Evolutionary conservation across 2,329 filamentous ascomycete genomes (phyloP).

Genomic region (Chaetomium globosum): DNA sequence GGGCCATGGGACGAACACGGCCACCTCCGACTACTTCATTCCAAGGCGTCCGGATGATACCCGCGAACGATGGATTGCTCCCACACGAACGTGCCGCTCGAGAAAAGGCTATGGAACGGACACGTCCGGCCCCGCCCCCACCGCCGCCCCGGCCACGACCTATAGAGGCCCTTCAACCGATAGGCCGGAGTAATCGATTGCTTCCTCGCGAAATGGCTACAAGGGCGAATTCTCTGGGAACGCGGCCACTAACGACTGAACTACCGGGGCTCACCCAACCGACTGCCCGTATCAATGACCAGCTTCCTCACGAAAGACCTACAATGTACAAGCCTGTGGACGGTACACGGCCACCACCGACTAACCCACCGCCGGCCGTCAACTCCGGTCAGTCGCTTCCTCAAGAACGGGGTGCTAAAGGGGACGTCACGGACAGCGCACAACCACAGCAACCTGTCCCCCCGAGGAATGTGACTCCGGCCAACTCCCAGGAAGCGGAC

Average conservation of each 20-base stretch:
- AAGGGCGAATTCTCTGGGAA: not conserved
- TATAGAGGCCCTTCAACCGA: not conserved
- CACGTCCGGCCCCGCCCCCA: not conserved
- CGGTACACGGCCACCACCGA: not conserved
- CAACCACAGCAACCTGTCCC: not conserved
- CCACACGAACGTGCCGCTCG: conserved; percentile 28
- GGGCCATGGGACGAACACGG: not conserved
- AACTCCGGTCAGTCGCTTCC: conserved; percentile 22
- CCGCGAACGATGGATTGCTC: conserved; percentile 13
- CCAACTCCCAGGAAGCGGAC: not conserved
- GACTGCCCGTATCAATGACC: not conserved
- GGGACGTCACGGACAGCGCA: conserved; percentile 2
- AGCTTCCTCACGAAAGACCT: conserved; percentile 22
- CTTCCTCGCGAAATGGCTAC: not conserved
- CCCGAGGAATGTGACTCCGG: not conserved
- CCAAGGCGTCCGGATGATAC: not conserved
- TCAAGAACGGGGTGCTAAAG: conserved; percentile 25
- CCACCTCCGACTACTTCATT: conserved; percentile 1
- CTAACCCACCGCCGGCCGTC: not conserved
- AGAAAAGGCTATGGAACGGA: conserved; percentile 6
- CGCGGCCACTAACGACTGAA: not conserved
- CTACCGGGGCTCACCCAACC: not conserved
- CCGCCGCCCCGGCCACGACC: not conserved
- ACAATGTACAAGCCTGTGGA: conserved; percentile 12
- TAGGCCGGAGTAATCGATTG: not conserved